Percentiles rank a stretch among this genome's conserved stretches.
Evolutionary conservation across 176 grass and related monocot species (phyloP).

Genomic region (Coix lacrymajobi): DNA sequence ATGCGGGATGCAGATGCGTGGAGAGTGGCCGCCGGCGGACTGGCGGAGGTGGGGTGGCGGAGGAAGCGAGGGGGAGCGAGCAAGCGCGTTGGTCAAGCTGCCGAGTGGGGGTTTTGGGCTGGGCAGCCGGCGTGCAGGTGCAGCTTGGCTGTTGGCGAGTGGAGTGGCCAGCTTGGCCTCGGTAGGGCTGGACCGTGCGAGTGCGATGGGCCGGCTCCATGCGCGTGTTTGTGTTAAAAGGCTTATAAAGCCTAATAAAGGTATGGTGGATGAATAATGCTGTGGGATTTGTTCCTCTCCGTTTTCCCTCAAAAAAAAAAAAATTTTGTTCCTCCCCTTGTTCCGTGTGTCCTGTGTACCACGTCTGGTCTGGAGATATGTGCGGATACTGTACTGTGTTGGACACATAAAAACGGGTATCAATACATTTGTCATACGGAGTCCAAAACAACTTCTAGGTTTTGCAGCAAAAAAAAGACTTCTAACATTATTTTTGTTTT

Average conservation of each 20-base stretch:
- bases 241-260: not conserved
- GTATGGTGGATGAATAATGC: no score
- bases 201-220: not conserved
- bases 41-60: not conserved
- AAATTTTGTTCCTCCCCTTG: no score
- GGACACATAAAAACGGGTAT: no score
- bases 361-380: not conserved
- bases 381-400: no score
- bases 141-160: not conserved
- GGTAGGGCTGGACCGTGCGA: not conserved
- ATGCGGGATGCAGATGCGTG: constrained; percentile 3
- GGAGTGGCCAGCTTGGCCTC: not conserved
- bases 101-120: not conserved
- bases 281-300: not conserved
- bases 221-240: not conserved
- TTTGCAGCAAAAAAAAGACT: no score
- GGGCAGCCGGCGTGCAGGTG: not conserved
- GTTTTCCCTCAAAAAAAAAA: no score
- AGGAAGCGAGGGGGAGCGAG: not conserved
- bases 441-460: no score
- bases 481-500: no score
- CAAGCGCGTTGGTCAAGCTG: not conserved
- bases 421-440: no score
- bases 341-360: not conserved
- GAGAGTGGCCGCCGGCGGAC: not conserved